Evolutionary conservation across 177 flowering plant genomes (phyloP), one percentile per base, ranked within the genome.

Genomic region (Tripterygium wilfordii): DNA sequence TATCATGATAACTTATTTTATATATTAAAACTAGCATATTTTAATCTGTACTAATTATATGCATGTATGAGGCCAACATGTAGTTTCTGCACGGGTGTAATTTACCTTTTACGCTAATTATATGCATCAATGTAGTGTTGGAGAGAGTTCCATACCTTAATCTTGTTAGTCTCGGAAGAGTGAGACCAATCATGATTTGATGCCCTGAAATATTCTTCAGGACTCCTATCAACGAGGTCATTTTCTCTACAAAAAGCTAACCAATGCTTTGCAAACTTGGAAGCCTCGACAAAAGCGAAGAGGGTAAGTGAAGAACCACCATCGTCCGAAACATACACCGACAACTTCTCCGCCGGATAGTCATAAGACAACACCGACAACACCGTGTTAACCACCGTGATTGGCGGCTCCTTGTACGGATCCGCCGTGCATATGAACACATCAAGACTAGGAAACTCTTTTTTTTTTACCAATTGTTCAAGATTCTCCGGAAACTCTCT

Each of bases 211-310:
- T 63, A 74, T 18, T 45, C 75, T 3, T 73, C 69, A 0, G 88
- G 88, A 32, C 57, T 62, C 43, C 92, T 62, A 0, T 62, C 67
- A 8, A 35, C 23, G 0, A 77, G 28, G 8, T 48, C 54, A 24
- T 66, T 60, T 53, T 57, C 26, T 49, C 56, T 65, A 43, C 81
- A 80, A 57, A 66, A 79, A 1, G 82, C 82, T 47, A 80, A 36
- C 86, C 86, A 77, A 15, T 66, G 63, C 6, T 8, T 37, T 0
- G 78, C 76, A 56, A 80, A 78, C 56, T 60, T 68, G 0, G 81
- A 72, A 22, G 79, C 77, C 59, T 79, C 77, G 66, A 69, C 56
- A 56, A 76, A 58, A 33, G 85, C 85, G 48, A 74, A 74, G 10
- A 80, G 70, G 8, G 78, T 78, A 26, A 78, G 28, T 38, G 58